These are phyloP conservation scores for Danielia oregonensis DNA, from an alignment of 805 yeast species.

Conservation along the genomic window DNA sequence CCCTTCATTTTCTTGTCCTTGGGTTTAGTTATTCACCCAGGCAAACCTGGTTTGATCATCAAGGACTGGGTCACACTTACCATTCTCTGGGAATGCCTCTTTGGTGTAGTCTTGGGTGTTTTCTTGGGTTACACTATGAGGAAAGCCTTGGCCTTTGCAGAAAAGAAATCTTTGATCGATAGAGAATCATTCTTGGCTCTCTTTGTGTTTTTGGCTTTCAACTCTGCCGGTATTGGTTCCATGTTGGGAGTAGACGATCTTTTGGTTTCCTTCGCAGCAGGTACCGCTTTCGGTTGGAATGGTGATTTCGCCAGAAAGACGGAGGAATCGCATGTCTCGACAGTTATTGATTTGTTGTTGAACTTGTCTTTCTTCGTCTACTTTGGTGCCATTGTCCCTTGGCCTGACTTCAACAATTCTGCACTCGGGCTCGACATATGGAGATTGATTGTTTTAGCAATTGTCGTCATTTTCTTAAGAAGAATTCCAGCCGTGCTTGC, in stretches of 20 bases:
- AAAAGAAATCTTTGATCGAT: conserved; percentile 65
- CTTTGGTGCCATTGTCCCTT: conserved; percentile 87
- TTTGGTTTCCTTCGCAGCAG: conserved; percentile 86
- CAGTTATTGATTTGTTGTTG: conserved; percentile 79
- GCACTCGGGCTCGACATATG: conserved; percentile 67
- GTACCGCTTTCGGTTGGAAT: conserved; percentile 92
- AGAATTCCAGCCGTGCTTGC: conserved; percentile 79
- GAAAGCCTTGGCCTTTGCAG: conserved; percentile 72
- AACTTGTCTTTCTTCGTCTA: conserved; percentile 86
- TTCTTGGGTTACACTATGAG: conserved; percentile 69
- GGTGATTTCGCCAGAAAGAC: conserved; percentile 83
- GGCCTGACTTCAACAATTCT: conserved; percentile 69
- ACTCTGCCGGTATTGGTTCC: conserved; percentile 87
- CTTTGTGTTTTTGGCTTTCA: conserved; percentile 75
- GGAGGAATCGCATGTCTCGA: conserved; percentile 81
- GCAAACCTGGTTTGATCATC: conserved; percentile 63
- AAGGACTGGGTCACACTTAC: conserved; percentile 79
- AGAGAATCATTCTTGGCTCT: conserved; percentile 85
- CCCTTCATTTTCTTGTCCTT: conserved; percentile 78
- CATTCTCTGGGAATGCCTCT: conserved; percentile 73
- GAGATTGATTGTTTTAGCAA: conserved; percentile 72
- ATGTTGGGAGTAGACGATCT: conserved; percentile 86
- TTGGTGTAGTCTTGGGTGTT: conserved; percentile 75
- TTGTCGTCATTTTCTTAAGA: conserved; percentile 70
- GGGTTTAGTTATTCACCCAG: conserved; percentile 61